Conservation (phyloP, 176 grass and related monocot species). For the Aegilops tauschii region DNA sequence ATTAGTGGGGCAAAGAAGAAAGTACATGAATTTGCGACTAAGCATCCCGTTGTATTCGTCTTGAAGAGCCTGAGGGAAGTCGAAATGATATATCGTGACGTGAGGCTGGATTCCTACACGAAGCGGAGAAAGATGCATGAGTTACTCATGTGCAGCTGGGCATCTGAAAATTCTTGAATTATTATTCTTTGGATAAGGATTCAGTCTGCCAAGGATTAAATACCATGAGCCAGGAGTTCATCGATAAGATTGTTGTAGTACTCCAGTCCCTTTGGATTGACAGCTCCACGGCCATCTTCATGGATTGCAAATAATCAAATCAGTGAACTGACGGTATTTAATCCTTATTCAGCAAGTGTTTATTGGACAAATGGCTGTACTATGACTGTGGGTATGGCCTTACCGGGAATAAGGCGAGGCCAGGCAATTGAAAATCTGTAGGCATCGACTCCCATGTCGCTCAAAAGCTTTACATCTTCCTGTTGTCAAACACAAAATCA, state of each 20-base stretch:
- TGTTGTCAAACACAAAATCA: conserved; percentile 4
- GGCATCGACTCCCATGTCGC: conserved; percentile 75
- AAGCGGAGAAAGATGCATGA: conserved; percentile 2
- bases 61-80: conserved; percentile 83
- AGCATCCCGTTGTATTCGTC: conserved; percentile 65
- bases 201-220: neutral
- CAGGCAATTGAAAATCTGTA: conserved; percentile 92
- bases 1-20: neutral
- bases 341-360: no score
- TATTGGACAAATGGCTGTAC: no score
- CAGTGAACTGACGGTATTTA: no score
- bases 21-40: conserved; percentile 69
- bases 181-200: neutral
- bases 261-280: conserved; percentile 75
- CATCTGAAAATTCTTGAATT: neutral
- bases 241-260: conserved; percentile 96
- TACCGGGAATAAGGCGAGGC: conserved; percentile 86
- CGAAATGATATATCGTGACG: conserved; percentile 83
- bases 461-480: conserved; percentile 94
- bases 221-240: conserved; percentile 77
- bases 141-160: neutral
- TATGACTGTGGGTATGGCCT: neutral
- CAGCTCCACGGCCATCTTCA: conserved; percentile 80
- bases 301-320: neutral
- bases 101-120: conserved; percentile 75